Evolutionary conservation across 192 early-diverging fungal genomes (phyloP).

Genomic region (Jimgerdemannia flammicorona): DNA sequence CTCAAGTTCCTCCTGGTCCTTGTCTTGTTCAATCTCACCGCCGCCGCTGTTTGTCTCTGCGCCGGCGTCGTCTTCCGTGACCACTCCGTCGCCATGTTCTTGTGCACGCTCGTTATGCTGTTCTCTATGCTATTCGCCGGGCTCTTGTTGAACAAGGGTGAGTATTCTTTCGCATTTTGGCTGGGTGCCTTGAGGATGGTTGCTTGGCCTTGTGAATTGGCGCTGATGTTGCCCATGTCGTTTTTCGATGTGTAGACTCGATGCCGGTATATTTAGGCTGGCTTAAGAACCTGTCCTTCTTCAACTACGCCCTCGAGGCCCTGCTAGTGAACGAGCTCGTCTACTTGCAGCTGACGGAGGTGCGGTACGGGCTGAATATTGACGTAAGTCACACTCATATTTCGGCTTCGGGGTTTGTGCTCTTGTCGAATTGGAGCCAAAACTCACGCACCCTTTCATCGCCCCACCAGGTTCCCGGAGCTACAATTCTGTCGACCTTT

Average conservation of each 20-base stretch:
- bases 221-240: not conserved
- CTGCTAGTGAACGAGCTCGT: conserved; percentile 88
- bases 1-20: conserved; percentile 74
- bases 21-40: conserved; percentile 75
- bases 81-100: conserved; percentile 68
- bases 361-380: conserved; percentile 78
- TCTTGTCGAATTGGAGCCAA: no score
- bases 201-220: no score
- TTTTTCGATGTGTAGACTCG: conserved; percentile 46
- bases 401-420: no score
- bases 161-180: not conserved
- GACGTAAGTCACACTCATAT: conserved; percentile 43
- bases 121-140: conserved; percentile 91
- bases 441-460: not conserved
- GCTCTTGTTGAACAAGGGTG: conserved; percentile 81
- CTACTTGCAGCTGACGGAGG: conserved; percentile 72
- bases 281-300: conserved; percentile 76
- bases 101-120: conserved; percentile 78
- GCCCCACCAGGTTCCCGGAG: conserved; percentile 76
- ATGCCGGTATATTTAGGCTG: conserved; percentile 62
- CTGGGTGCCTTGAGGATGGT: not conserved
- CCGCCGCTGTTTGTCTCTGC: conserved; percentile 71
- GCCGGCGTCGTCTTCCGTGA: conserved; percentile 74
- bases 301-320: conserved; percentile 89
- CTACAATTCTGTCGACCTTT: conserved; percentile 81